Evolutionary conservation across 345 rosid genomes (phyloP), one percentile per base, ranked within the genome.

Genomic region (Trapa incisa): DNA sequence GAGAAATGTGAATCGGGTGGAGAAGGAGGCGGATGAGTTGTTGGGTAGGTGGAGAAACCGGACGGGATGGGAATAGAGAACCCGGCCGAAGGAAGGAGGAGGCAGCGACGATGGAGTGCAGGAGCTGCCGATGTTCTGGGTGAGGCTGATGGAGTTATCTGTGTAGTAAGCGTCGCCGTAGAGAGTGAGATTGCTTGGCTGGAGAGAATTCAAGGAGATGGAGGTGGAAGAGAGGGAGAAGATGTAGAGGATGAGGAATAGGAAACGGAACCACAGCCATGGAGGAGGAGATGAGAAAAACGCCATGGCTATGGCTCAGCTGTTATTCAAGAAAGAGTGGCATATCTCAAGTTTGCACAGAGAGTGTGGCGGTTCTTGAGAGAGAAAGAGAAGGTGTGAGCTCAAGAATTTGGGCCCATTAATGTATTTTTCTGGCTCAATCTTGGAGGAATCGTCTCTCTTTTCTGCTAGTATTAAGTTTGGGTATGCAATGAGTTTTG

Each of bases 1-100:
- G 71, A 83, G 73, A 80, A 91, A 91, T 47, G 92, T 73, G 86
- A 91, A 91, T 33, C 77, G 78, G 60, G 85, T 80, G 15, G 83
- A 79, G 84, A 89, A 87, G 61, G 94, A 89, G 0, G 84, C 88
- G 1, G 85, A 71, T 11, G 77, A 70, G 74, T 83, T 79, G 14
- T 80, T 79, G 17, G 70, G 64, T 43, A 81, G 68, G 67, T 87
- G 87, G 42, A 84, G 81, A 69, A 89, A 86, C 67, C 81, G 80
- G 72, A 89, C 70, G 16, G 88, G 93, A 75, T 68, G 75, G 13
- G 70, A 54, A 70, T 85, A 84, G 65, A 89, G 75, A 3, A 88
- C 96, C 68, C 93, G 76, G 6, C 94, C 96, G 14, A 80, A 69
- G 0, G 84, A 71, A 17, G 83, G 71, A 32, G 87, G 67, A 5